Conservation (phyloP, 768 basidiomycete genomes). For the Peribolospora baueri region DNA sequence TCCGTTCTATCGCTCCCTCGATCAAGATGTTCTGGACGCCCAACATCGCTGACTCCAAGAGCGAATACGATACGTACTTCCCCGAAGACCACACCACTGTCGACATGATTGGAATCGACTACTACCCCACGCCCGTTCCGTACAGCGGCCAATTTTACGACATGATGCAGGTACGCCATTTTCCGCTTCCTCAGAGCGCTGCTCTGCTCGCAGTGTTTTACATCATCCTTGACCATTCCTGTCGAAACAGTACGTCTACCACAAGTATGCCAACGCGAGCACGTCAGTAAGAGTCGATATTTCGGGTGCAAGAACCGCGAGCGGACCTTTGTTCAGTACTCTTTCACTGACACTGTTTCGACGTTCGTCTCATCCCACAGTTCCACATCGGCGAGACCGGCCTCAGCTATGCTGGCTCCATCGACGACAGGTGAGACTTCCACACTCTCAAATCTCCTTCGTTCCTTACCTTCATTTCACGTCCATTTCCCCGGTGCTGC, state of each 20-base stretch:
- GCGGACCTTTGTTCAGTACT: no score
- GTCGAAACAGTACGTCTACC: background rate
- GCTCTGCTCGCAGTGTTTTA: no score
- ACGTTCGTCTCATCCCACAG: no score
- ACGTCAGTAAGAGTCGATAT: background rate
- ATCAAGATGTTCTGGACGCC: slow-evolving; percentile 3
- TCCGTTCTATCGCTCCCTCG: background rate
- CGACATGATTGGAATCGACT: slow-evolving; percentile 2
- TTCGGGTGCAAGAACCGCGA: no score
- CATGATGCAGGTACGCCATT: no score
- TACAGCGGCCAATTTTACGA: background rate
- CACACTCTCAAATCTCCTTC: no score
- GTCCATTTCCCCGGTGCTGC: no score
- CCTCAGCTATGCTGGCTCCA: slow-evolving; percentile 2
- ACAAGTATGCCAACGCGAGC: background rate
- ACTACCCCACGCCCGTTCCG: background rate
- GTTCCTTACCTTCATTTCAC: no score
- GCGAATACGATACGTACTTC: slow-evolving; percentile 5
- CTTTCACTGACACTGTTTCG: no score
- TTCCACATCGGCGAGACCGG: slow-evolving; percentile 3
- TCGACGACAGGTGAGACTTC: background rate
- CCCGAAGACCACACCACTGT: background rate
- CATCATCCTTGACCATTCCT: no score
- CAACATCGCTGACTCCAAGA: background rate
- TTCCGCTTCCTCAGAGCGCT: no score